A percentile compares a stretch with the other conserved stretches of the same genome.
phyloP scores from a whole-genome alignment of 1,284 basidiomycete species.

The Hypsizygus ulmarius region DNA sequence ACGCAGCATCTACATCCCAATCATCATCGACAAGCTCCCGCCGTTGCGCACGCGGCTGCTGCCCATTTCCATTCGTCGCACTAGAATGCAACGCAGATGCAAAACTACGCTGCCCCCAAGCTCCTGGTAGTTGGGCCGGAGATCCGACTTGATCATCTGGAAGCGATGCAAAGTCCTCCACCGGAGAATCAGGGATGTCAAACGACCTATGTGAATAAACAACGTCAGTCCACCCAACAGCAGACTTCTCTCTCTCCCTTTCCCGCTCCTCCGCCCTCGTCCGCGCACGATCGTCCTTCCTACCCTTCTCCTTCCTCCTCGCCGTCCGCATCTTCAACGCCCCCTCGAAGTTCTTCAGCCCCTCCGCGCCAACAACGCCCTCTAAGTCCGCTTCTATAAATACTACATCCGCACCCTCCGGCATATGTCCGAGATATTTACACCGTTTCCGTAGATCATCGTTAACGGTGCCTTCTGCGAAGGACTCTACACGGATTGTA shows the following conservation, averaged over 20 bases:
- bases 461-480: conserved; percentile 78
- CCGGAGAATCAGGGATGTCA: conserved; percentile 22
- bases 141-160: conserved; percentile 14
- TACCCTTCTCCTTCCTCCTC: conserved; percentile 75
- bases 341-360: conserved; percentile 77
- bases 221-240: conserved; percentile 14
- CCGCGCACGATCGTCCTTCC: conserved; percentile 82
- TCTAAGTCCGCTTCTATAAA: conserved; percentile 90
- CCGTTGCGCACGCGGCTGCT: conserved; percentile 24
- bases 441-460: conserved; percentile 92
- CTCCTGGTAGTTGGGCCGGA: conserved; percentile 42
- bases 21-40: conserved; percentile 48
- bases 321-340: conserved; percentile 72
- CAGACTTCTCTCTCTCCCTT: conserved; percentile 44
- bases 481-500: conserved; percentile 74
- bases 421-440: conserved; percentile 93
- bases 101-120: conserved; percentile 77
- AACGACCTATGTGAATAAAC: conserved; percentile 12
- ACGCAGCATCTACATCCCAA: conserved; percentile 78
- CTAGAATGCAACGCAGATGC: conserved; percentile 66
- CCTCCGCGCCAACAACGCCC: conserved; percentile 69
- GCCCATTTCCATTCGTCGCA: conserved; percentile 14
- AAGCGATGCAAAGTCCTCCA: conserved; percentile 29
- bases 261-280: conserved; percentile 78
- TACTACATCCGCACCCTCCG: conserved; percentile 89